phyloP scores from a whole-genome alignment of 2,329 filamentous ascomycete species.

The Madurella mycetomatis region DNA sequence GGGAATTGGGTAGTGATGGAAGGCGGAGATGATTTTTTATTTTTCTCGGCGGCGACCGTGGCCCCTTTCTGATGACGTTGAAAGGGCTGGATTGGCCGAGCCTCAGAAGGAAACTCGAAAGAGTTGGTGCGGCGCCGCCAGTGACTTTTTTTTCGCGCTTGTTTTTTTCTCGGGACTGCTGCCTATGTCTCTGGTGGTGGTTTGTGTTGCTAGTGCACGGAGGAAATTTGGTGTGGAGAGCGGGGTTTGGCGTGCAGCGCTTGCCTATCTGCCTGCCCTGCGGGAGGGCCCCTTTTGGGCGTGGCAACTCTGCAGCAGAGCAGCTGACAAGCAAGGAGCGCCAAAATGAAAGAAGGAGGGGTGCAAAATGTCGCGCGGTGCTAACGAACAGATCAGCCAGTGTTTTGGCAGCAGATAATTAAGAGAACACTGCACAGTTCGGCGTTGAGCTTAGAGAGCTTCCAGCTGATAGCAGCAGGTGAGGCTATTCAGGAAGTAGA shows the following conservation, averaged over 20 bases:
- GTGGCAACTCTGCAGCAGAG: slow-evolving; percentile 13
- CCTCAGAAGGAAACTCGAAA: not conserved
- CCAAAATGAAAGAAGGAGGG: not conserved
- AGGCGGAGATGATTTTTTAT: slow-evolving; percentile 11
- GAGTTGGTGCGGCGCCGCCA: slow-evolving; percentile 12
- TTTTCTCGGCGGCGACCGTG: slow-evolving; percentile 12
- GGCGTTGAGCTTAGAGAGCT: too few relatives aligned
- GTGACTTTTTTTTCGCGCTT: slow-evolving; percentile 2
- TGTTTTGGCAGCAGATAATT: too few relatives aligned
- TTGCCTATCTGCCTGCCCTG: slow-evolving; percentile 5
- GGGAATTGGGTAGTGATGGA: slow-evolving; percentile 18
- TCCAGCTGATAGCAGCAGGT: not conserved
- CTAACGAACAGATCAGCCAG: not conserved
- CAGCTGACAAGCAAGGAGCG: slow-evolving; percentile 9
- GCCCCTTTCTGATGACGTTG: slow-evolving; percentile 15
- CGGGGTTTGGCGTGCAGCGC: slow-evolving; percentile 19
- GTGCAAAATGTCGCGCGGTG: not conserved
- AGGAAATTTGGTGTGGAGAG: slow-evolving; percentile 25
- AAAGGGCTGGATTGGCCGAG: slow-evolving; percentile 7
- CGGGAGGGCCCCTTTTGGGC: slow-evolving; percentile 19
- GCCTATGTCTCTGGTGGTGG: slow-evolving; percentile 12
- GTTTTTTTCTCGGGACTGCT: slow-evolving; percentile 10
- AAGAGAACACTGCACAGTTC: too few relatives aligned
- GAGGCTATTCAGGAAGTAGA: too few relatives aligned
- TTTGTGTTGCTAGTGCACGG: slow-evolving; percentile 21